Percentiles rank a stretch among this genome's conserved stretches.
Conservation (phyloP, 345 rosid genomes). For the Arabis hirsuta region DNA sequence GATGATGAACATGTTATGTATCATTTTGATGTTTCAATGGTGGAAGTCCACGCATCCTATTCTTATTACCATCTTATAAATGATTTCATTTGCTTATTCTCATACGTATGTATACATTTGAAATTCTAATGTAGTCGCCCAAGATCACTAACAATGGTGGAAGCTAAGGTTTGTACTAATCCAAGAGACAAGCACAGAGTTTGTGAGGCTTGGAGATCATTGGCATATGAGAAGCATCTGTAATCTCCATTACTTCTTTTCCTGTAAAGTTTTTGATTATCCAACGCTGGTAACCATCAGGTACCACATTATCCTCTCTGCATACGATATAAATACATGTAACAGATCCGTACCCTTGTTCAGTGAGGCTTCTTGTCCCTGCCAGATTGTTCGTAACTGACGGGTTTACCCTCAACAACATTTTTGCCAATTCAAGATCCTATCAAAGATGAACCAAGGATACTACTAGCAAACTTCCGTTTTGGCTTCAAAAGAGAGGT, state of each 20-base stretch:
- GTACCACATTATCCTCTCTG: slow-evolving; percentile 30
- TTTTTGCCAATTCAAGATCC: slow-evolving; percentile 47
- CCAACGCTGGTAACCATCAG: slow-evolving; percentile 39
- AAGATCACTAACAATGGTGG: no score
- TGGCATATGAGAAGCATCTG: slow-evolving; percentile 46
- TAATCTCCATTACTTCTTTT: slow-evolving; percentile 40
- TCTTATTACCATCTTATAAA: no score
- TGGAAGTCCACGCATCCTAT: no score
- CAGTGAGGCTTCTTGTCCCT: slow-evolving; percentile 32
- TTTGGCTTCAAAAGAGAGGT: background rate
- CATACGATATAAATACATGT: slow-evolving; percentile 33
- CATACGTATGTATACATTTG: no score
- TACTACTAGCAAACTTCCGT: background rate
- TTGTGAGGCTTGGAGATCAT: slow-evolving; percentile 45
- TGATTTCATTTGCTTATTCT: no score
- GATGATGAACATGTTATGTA: no score
- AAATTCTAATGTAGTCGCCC: no score
- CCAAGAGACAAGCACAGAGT: slow-evolving; percentile 28
- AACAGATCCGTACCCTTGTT: slow-evolving; percentile 34
- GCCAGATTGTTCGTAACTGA: slow-evolving; percentile 33
- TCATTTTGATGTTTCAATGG: no score
- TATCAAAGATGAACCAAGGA: no score
- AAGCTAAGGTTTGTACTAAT: no score
- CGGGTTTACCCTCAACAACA: slow-evolving; percentile 44
- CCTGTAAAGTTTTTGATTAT: slow-evolving; percentile 34